Conservation (phyloP, 2,329 filamentous ascomycete species). For the Neonectria sp. region DNA sequence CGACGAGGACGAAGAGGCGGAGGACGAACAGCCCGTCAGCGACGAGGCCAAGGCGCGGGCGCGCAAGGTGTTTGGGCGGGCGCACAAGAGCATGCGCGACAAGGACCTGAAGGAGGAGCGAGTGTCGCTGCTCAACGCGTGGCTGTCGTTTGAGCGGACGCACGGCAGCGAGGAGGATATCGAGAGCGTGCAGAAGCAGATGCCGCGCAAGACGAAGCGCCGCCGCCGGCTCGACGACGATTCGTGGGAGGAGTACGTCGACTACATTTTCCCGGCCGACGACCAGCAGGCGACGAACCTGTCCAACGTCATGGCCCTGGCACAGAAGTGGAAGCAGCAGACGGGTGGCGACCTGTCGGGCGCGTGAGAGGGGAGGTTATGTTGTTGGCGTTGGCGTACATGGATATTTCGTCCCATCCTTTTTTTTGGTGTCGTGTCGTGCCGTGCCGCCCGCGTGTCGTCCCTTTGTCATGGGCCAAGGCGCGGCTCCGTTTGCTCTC, state of each 20-base stretch:
- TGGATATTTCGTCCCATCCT: neutral
- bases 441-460: slow-evolving; percentile 2
- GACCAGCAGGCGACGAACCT: slow-evolving; percentile 88
- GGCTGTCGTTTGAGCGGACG: slow-evolving; percentile 91
- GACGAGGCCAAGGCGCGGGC: slow-evolving; percentile 88
- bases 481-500: neutral
- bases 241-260: slow-evolving; percentile 93
- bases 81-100: slow-evolving; percentile 89
- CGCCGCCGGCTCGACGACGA: slow-evolving; percentile 92
- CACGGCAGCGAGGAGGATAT: slow-evolving; percentile 84
- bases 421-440: slow-evolving; percentile 1
- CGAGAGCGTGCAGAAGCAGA: slow-evolving; percentile 89
- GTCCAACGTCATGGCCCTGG: slow-evolving; percentile 87
- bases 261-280: slow-evolving; percentile 97
- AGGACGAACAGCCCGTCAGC: slow-evolving; percentile 79
- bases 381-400: neutral
- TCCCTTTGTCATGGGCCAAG: neutral
- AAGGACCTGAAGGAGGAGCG: slow-evolving; percentile 93
- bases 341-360: slow-evolving; percentile 57
- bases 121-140: slow-evolving; percentile 91
- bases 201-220: slow-evolving; percentile 95
- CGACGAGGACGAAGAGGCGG: slow-evolving; percentile 74
- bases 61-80: slow-evolving; percentile 86
- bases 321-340: slow-evolving; percentile 90
- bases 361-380: slow-evolving; percentile 35